These are phyloP conservation scores for Petrea volubilis DNA, from an alignment of 257 asterid genomes.

Conservation along the genomic window DNA sequence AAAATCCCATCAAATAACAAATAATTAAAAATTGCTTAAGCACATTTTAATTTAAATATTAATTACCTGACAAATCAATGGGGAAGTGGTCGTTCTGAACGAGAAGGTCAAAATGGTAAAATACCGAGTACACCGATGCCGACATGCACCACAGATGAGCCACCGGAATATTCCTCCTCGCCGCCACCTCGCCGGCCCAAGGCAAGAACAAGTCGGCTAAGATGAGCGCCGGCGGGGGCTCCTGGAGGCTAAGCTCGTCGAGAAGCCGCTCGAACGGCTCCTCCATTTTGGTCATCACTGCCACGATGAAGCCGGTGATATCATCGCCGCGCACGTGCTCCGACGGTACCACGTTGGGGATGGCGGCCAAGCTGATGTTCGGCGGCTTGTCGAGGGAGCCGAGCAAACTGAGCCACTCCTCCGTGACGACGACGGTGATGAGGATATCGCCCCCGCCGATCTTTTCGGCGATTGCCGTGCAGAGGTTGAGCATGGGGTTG, in stretches of 20 bases:
- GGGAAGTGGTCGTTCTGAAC: constrained; percentile 42
- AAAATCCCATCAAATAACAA: no score
- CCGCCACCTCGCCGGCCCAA: constrained; percentile 40
- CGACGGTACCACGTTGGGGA: constrained; percentile 59
- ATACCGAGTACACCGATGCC: constrained; percentile 41
- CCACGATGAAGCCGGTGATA: constrained; percentile 26
- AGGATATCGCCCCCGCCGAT: constrained; percentile 3
- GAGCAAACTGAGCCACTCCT: constrained; percentile 30
- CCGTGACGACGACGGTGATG: constrained; percentile 41
- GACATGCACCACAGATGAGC: constrained; percentile 55
- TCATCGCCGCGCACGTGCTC: constrained; percentile 55
- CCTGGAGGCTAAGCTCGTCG: constrained; percentile 20
- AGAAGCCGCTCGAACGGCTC: constrained; percentile 52
- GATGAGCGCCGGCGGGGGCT: constrained; percentile 31
- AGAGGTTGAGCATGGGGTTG: constrained; percentile 40
- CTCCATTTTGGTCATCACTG: constrained; percentile 39
- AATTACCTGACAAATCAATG: constrained; percentile 34
- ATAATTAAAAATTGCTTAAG: no score
- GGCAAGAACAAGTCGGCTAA: constrained; percentile 37
- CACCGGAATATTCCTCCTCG: constrained; percentile 50
- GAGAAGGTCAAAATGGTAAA: constrained; percentile 42
- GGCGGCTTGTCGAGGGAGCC: constrained; percentile 27
- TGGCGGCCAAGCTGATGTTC: constrained; percentile 27
- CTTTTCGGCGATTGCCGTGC: constrained; percentile 29
- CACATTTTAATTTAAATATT: no score